Conservation (phyloP, 2,329 filamentous ascomycete genomes). For the Ophiocordyceps australis region DNA sequence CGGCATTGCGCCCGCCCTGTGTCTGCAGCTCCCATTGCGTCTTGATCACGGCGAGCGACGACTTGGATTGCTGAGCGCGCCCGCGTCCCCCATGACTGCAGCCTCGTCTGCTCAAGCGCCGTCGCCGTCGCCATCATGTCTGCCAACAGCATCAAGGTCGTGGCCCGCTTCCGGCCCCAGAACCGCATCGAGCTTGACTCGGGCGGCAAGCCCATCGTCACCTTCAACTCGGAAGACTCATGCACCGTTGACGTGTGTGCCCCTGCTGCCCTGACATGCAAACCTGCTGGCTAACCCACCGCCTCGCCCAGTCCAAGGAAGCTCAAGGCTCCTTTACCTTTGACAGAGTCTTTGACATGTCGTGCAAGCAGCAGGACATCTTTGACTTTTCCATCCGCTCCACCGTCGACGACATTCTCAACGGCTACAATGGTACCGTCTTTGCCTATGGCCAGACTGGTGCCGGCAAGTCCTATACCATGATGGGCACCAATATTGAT, state of each 20-base stretch:
- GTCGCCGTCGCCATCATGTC: conserved; percentile 33
- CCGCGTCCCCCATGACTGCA: conserved; percentile 4
- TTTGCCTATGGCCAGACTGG: conserved; percentile 98
- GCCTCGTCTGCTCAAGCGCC: no score
- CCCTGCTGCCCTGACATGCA: no score
- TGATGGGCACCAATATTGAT: conserved; percentile 70
- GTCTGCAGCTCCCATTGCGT: no score
- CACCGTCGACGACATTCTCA: conserved; percentile 94
- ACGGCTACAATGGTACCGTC: conserved; percentile 97
- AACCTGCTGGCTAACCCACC: conserved; percentile 8
- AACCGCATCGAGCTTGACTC: conserved; percentile 85
- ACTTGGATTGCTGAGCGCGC: no score
- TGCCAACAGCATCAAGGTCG: conserved; percentile 63
- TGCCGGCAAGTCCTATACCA: conserved; percentile 96
- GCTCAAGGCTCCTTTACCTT: conserved; percentile 82
- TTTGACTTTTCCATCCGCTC: conserved; percentile 96
- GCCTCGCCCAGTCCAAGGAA: conserved; percentile 50
- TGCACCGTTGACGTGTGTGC: conserved; percentile 62
- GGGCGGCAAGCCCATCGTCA: conserved; percentile 81
- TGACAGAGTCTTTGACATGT: conserved; percentile 93
- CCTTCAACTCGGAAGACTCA: conserved; percentile 77
- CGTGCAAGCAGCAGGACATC: conserved; percentile 75
- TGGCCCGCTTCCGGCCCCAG: conserved; percentile 93
- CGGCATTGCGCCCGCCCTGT: no score
- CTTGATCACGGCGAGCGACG: no score